Evolutionary conservation across 192 early-diverging fungal species (phyloP), one percentile per base, ranked within the genome.

Genomic region (Geosiphon pyriformis): DNA sequence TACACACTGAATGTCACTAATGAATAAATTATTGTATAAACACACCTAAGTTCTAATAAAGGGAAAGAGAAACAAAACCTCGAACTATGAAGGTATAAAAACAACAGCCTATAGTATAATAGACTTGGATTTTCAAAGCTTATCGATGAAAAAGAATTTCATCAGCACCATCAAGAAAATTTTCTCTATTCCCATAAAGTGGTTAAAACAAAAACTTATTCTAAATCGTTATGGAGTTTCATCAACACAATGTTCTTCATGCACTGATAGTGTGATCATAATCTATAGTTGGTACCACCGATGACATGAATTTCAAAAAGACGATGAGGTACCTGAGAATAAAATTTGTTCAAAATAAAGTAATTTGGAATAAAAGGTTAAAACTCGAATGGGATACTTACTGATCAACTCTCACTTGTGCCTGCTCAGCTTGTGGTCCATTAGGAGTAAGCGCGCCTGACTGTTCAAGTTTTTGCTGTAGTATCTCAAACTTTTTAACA

Each of bases 231-330:
- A n/a, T n/a, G n/a, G n/a, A n/a, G n/a, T n/a, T n/a, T n/a, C n/a
- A 42, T 15, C 37, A 42, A 42, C 6, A 42, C 6, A 42, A 69
- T 49, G 23, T 62, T 76, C 74, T 67, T 64, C 84, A 89, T 3
- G 89, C 83, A 58, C 87, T 87, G 70, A 90, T 91, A 15, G 92
- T 97, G 70, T 92, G 94, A 82, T 99, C 96, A 76, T 97, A 99
- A 77, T 99, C 95, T 56, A 99, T 95, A 4, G 95, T 97, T 8
- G 96, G 96, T 57, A 98, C 80, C 31, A 99, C 94, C 42, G 89
- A 89, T 60, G 88, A 89, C 88, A 99, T 95, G 69, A 99, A 99
- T 78, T 99, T 96, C 65, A 97, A 78, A 78, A 97, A 97, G 66
- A 97, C 87, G 70, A 96, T 83, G 66, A 99, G 76, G 70, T 97